Percentiles rank a stretch among this genome's conserved stretches.
phyloP scores from a whole-genome alignment of 2,329 filamentous ascomycete species.

The Monascus ruber region DNA sequence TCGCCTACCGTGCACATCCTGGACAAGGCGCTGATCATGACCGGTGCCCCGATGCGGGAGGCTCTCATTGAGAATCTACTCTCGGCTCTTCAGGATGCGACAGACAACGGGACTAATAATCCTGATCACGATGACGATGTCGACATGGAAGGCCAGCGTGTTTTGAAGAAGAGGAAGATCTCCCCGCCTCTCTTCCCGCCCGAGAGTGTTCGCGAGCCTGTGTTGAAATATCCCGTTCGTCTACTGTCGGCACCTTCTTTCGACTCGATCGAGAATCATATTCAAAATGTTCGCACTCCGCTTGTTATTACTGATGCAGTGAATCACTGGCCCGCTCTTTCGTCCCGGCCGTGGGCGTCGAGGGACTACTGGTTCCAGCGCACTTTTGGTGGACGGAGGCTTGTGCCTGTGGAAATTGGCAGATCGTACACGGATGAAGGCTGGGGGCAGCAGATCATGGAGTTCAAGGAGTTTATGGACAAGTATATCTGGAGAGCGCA shows the following conservation, averaged over 20 bases:
- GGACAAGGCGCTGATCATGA: conserved; percentile 66
- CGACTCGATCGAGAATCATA: conserved; percentile 50
- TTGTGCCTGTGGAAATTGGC: conserved; percentile 80
- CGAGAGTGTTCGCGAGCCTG: conserved; percentile 20
- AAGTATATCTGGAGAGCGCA: conserved; percentile 41
- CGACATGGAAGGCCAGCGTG: conserved; percentile 1
- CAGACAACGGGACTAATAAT: conserved; percentile 1
- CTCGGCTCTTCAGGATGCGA: conserved; percentile 16
- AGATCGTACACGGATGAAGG: conserved; percentile 74
- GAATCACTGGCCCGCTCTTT: conserved; percentile 66
- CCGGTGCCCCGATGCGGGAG: conserved; percentile 52
- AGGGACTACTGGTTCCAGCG: conserved; percentile 60
- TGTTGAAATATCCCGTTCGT: conserved; percentile 25
- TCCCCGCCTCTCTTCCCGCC: conserved; percentile 22
- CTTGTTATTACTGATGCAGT: conserved; percentile 59
- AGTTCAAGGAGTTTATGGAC: conserved; percentile 60
- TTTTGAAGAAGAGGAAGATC: conserved; percentile 22
- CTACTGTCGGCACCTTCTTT: conserved; percentile 41
- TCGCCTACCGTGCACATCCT: conserved; percentile 52
- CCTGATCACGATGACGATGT: conserved; percentile 2
- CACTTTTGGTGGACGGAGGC: conserved; percentile 64
- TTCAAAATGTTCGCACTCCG: conserved; percentile 43
- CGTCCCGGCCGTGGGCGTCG: conserved; percentile 56
- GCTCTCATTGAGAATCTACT: conserved; percentile 28
- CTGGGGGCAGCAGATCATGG: conserved; percentile 74